Evolutionary conservation across 2,329 filamentous ascomycete species (phyloP), one percentile per base, ranked within the genome.

Genomic region (Fusarium cicatricum): DNA sequence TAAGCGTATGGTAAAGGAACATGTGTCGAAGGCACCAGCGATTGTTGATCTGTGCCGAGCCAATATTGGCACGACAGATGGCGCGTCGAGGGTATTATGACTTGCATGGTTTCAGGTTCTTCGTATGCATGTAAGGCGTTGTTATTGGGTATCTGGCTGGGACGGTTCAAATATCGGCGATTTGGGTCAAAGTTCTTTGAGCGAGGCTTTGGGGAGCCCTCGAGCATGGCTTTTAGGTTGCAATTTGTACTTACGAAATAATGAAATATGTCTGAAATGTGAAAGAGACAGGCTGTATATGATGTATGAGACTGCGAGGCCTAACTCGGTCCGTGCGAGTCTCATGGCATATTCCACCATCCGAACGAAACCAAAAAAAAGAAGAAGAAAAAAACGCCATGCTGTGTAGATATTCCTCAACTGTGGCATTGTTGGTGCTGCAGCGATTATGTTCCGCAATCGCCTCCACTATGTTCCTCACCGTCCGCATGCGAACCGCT

Each of bases 71-170:
- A 55, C 29, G 39, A 32, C 42, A 47, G 28, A 36, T 17, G 38
- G 21, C 9, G 10, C 29, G 33, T 48, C 36, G 38, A 41, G 40
- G 16, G 14, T 36, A 37, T 33, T 14, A 40, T 42, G 12, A 42
- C 38, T 31, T 31, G 46, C 14, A 32, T 32, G 51, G 54, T 65
- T 48, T 17, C 23, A 34, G 39, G 29, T 37, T 55, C 37, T 42
- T 11, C 39, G 50, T 44, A 55, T 62, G 52, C 67, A 70, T 70
- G 38, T 44, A 56, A 55, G 67, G 65, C 62, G 62, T 67, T 62
- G 42, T 55, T 34, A 39, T 56, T 60, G 17, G 60, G 52, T 45
- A 60, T 55, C 33, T 39, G 47, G 45, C 38, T 43, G 52, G 32
- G 32, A 16, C 36, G 26, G 36, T 37, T 54, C 36, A 36, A 53